phyloP scores from a whole-genome alignment of 2,329 filamentous ascomycete genomes.

The Botrytis deweyae region DNA sequence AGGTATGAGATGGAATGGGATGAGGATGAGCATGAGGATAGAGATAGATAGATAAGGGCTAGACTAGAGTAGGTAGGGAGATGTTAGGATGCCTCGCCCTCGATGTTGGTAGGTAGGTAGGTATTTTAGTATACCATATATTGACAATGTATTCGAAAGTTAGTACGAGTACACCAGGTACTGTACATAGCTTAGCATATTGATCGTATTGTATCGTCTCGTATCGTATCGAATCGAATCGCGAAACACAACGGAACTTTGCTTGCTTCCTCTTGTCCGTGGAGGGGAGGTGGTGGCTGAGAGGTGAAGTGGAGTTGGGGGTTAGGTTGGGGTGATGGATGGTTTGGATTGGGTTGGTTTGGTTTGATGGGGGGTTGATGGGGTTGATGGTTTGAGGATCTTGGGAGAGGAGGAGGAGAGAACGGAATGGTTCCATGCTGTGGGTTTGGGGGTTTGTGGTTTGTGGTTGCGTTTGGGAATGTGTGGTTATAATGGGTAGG shows the following conservation, averaged over 20 bases:
- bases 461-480: no score
- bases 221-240: not conserved
- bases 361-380: not conserved
- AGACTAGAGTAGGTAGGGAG: not conserved
- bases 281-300: not conserved
- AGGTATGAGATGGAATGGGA: not conserved
- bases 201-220: not conserved
- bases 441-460: no score
- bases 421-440: not conserved
- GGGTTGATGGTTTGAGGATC: not conserved
- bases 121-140: no score
- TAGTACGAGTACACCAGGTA: not conserved
- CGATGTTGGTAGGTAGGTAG: no score
- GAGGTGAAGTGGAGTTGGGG: not conserved
- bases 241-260: not conserved
- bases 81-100: not conserved
- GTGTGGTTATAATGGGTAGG: no score
- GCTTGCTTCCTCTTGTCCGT: not conserved
- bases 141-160: no score
- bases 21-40: no score
- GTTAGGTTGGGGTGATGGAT: no score
- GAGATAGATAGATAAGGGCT: not conserved
- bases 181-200: not conserved
- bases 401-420: not conserved
- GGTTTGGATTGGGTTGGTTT: no score